These are phyloP conservation scores for Plantago lanceolata DNA, from an alignment of 305 asterid genomes.

Conservation along the genomic window DNA sequence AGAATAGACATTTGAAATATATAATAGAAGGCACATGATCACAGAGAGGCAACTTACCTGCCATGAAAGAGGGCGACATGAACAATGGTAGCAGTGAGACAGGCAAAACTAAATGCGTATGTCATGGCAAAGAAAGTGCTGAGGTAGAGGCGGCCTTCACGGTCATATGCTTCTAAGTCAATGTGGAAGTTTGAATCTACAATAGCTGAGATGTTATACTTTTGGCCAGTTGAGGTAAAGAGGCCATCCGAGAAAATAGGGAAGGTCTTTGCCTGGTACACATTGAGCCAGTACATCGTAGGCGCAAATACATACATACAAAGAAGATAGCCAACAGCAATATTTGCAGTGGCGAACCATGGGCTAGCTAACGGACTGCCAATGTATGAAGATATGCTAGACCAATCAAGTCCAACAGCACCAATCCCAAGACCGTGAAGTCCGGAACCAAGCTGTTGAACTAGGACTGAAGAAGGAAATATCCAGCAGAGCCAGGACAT, in stretches of 20 bases:
- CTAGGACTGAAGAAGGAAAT: slow-evolving; percentile 58
- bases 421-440: slow-evolving; percentile 89
- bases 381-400: slow-evolving; percentile 80
- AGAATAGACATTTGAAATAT: not conserved
- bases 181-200: slow-evolving; percentile 69
- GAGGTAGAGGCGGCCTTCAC: slow-evolving; percentile 73
- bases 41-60: slow-evolving; percentile 39
- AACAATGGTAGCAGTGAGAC: slow-evolving; percentile 85
- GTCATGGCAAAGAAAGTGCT: slow-evolving; percentile 71
- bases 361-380: slow-evolving; percentile 99
- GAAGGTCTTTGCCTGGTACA: slow-evolving; percentile 71
- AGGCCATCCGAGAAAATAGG: slow-evolving; percentile 85
- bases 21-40: not conserved
- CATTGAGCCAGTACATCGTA: slow-evolving; percentile 56
- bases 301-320: slow-evolving; percentile 67
- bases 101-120: slow-evolving; percentile 84
- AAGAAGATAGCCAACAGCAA: slow-evolving; percentile 75
- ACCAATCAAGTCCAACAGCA: slow-evolving; percentile 87
- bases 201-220: slow-evolving; percentile 71
- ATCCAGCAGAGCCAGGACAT: slow-evolving; percentile 93
- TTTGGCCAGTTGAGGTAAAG: slow-evolving; percentile 67
- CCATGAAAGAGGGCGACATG: slow-evolving; percentile 90
- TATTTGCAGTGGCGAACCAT: slow-evolving; percentile 92
- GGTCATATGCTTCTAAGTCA: slow-evolving; percentile 69
- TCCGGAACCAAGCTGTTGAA: slow-evolving; percentile 93